phyloP scores from a whole-genome alignment of 2,329 filamentous ascomycete species.

The Curvularia sp. region DNA sequence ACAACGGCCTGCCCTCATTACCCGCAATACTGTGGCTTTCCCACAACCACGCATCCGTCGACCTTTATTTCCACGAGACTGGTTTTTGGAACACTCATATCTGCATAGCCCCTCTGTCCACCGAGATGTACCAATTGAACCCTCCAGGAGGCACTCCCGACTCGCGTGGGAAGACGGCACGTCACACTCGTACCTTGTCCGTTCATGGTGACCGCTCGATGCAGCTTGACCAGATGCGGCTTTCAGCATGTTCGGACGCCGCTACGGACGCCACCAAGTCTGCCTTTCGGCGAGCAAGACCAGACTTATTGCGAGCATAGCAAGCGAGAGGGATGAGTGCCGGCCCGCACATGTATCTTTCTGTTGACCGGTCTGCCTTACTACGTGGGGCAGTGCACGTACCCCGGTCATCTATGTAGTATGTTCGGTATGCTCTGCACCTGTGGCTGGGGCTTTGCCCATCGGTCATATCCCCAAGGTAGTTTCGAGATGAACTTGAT shows the following conservation, averaged over 20 bases:
- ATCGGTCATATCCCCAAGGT: constrained; percentile 23
- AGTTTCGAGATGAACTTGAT: constrained; percentile 11
- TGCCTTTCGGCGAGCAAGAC: constrained; percentile 11
- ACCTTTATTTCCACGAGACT: neutral
- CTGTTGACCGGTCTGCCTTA: constrained; percentile 27
- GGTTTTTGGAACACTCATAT: neutral
- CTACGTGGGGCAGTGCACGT: constrained; percentile 16
- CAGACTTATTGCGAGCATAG: constrained; percentile 6
- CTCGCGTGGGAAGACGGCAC: neutral
- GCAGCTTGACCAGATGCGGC: constrained; percentile 1
- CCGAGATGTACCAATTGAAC: neutral
- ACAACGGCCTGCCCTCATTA: neutral
- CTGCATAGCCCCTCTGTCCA: neutral
- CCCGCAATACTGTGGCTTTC: constrained; percentile 7
- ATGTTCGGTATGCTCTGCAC: constrained; percentile 5
- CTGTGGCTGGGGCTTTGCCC: constrained; percentile 31
- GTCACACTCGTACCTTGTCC: neutral
- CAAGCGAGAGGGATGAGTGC: constrained; percentile 3
- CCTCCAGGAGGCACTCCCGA: neutral
- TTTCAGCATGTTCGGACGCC: constrained; percentile 8
- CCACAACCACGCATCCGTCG: neutral
- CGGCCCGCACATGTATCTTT: constrained; percentile 5
- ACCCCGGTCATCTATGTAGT: constrained; percentile 2
- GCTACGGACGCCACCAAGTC: constrained; percentile 17
- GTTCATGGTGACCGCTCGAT: constrained; percentile 4